These are phyloP conservation scores for Sugiyamaella novakii DNA, from an alignment of 1,139 yeast species.

Conservation along the genomic window DNA sequence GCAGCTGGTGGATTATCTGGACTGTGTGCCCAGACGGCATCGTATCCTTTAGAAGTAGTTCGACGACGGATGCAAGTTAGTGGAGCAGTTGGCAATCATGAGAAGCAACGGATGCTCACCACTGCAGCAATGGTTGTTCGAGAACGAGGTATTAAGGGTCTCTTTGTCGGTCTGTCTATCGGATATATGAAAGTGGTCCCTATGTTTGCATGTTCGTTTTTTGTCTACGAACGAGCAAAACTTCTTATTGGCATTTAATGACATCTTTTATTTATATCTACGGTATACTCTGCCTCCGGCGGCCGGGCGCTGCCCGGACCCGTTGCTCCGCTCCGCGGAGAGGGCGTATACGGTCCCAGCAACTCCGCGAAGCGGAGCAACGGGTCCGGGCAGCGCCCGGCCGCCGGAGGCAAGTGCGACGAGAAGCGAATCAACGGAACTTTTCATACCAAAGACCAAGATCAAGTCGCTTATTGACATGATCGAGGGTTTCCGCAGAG, in stretches of 20 bases:
- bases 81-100: constrained; percentile 54
- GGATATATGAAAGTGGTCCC: constrained; percentile 96
- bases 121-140: constrained; percentile 54
- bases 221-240: constrained; percentile 88
- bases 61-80: constrained; percentile 96
- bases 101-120: constrained; percentile 42
- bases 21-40: constrained; percentile 91
- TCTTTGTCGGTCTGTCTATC: constrained; percentile 89
- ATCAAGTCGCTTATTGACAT: constrained; percentile 62
- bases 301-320: constrained; percentile 16
- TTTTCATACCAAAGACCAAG: constrained; percentile 64
- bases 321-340: constrained; percentile 12
- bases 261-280: constrained; percentile 38
- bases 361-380: constrained; percentile 10
- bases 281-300: constrained; percentile 8
- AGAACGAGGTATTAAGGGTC: constrained; percentile 73
- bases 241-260: constrained; percentile 58
- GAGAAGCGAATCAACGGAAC: constrained; percentile 28
- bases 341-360: background rate
- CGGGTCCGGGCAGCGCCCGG: constrained; percentile 14
- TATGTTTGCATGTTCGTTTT: constrained; percentile 96
- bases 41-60: constrained; percentile 94
- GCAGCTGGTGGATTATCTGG: constrained; percentile 96
- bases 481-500: constrained; percentile 56
- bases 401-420: constrained; percentile 9